These are phyloP conservation scores for Phytophthora lateralis DNA, from an alignment of 352 stramenopile species.

Conservation along the genomic window DNA sequence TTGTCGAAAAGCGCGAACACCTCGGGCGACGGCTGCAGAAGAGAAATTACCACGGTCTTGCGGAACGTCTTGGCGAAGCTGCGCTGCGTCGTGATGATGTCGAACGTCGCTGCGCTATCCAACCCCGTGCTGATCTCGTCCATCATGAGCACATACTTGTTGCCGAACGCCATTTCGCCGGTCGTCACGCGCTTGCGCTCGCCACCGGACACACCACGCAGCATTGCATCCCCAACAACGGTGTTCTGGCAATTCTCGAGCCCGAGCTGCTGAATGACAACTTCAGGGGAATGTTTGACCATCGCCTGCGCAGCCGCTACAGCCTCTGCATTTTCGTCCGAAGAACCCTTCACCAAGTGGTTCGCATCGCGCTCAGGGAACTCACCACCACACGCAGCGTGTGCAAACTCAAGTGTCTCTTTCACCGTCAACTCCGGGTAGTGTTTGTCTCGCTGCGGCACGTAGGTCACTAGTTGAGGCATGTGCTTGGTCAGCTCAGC, in stretches of 20 bases:
- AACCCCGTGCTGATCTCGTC: constrained; percentile 93
- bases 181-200: constrained; percentile 68
- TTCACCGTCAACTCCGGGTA: constrained; percentile 32
- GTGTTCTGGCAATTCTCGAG: constrained; percentile 51
- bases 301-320: constrained; percentile 20
- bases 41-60: constrained; percentile 32
- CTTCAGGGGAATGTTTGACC: constrained; percentile 46
- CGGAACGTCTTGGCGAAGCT: constrained; percentile 31
- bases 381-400: constrained; percentile 55
- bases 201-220: constrained; percentile 60
- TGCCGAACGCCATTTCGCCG: constrained; percentile 79
- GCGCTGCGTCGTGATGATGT: constrained; percentile 78
- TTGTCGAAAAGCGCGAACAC: constrained; percentile 45
- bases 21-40: constrained; percentile 34
- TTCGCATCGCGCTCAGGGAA: constrained; percentile 21
- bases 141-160: constrained; percentile 61
- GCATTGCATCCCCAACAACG: constrained; percentile 54
- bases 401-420: constrained; percentile 36
- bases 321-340: constrained; percentile 36
- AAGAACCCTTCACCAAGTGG: constrained; percentile 39
- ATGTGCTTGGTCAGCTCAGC: constrained; percentile 15
- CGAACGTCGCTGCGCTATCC: constrained; percentile 87
- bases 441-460: constrained; percentile 53
- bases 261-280: constrained; percentile 53
- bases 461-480: constrained; percentile 34